Evolutionary conservation across 208 protist genomes (phyloP).

Genomic region (Crithidia mellificae): DNA sequence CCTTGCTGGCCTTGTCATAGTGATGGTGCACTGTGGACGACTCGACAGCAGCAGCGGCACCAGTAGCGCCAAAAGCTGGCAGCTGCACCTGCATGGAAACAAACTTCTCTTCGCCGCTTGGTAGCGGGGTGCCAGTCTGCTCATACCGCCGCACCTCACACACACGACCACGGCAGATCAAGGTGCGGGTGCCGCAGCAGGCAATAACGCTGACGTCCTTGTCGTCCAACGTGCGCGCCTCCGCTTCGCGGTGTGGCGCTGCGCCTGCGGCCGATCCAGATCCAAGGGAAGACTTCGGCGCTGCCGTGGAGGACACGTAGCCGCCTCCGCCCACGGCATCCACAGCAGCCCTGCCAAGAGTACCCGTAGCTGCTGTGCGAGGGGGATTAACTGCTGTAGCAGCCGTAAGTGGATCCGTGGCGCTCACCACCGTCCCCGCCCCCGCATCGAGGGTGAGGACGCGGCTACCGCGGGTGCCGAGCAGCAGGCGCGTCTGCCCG

Average conservation of each 20-base stretch:
- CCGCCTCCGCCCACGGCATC: too few species aligned
- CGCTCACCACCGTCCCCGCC: constrained; percentile 46
- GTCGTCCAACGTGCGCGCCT: constrained; percentile 9
- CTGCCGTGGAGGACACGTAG: too few species aligned
- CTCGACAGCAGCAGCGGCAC: not conserved
- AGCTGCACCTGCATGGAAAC: constrained; percentile 58
- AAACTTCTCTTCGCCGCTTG: constrained; percentile 69
- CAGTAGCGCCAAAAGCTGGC: constrained; percentile 15
- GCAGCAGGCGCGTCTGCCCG: constrained; percentile 52
- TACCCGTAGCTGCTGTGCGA: too few species aligned
- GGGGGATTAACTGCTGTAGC: too few species aligned
- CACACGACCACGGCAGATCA: constrained; percentile 59
- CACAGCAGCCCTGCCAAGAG: too few species aligned
- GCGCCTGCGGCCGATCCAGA: not conserved
- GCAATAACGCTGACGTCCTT: constrained; percentile 51
- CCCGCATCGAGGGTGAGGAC: constrained; percentile 67
- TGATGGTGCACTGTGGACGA: too few species aligned
- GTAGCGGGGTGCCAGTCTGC: constrained; percentile 33
- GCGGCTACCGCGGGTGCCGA: constrained; percentile 61
- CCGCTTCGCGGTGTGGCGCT: not conserved
- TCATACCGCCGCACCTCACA: constrained; percentile 67
- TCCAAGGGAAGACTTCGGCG: too few species aligned
- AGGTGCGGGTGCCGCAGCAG: constrained; percentile 47
- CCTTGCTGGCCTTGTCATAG: not conserved
- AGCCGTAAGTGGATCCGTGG: constrained; percentile 38